Evolutionary conservation across 2,329 filamentous ascomycete species (phyloP), one percentile per base, ranked within the genome.

Genomic region (Cladophialophora bantiana): DNA sequence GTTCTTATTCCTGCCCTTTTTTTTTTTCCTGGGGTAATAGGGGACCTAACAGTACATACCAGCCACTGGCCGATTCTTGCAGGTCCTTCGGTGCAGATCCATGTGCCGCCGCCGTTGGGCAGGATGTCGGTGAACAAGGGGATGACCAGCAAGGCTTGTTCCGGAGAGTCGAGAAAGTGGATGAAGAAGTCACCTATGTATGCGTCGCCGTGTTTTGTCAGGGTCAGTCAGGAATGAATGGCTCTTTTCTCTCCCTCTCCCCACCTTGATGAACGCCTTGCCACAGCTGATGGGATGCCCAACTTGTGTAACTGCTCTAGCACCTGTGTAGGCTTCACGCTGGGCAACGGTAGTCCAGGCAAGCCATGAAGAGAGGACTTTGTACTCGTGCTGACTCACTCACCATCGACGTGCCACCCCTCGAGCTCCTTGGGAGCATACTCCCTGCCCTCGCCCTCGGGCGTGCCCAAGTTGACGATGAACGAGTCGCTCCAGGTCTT

Each of bases 101-200:
- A 81, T 0, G 89, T 91, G 3, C 86, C 89, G 31, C 89, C 89
- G 4, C 86, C 88, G 38, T 83, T 81, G 0, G 84, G 76, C 7
- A 79, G 77, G 59, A 91, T 86, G 73, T 91, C 88, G 0, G 83
- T 87, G 78, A 89, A 91, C 5, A 91, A 76, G 1, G 89, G 89
- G 48, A 89, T 90, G 12, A 91, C 87, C 1, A 91, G 81, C 10
- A 91, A 77, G 0, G 82, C 89, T 75, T 92, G 89, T 78, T 92
- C 89, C 0, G 86, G 86, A 18, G 85, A 88, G 74, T 91, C 89
- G 48, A 92, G 84, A 71, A 88, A 92, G 78, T 91, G 89, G 4
- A 89, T 83, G 75, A 91, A 91, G 76, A 90, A 91, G 71, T 91
- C 89, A 6, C 89, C 89, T 58, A 35, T 35, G 15, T 53, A 10